phyloP scores from a whole-genome alignment of 257 asterid species.

The Ballota nigra region DNA sequence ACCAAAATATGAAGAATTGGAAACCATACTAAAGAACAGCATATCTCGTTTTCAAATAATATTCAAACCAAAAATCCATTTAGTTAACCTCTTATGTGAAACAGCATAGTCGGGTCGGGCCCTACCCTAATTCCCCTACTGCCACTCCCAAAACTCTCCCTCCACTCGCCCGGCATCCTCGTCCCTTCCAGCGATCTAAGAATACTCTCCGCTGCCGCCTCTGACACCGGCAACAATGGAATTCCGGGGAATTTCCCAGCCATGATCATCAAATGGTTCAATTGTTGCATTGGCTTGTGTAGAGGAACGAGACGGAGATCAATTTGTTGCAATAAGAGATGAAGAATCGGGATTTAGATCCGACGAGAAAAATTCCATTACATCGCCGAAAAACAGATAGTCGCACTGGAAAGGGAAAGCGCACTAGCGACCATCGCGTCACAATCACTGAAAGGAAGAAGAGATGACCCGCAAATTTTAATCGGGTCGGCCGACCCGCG shows the following conservation, averaged over 20 bases:
- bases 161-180: slow-evolving; percentile 54
- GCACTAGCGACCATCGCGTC: too few relatives aligned
- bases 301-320: too few relatives aligned
- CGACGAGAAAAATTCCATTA: too few relatives aligned
- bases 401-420: too few relatives aligned
- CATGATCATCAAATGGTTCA: slow-evolving; percentile 62
- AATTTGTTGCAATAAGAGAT: too few relatives aligned
- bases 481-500: too few relatives aligned
- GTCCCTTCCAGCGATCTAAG: slow-evolving; percentile 56
- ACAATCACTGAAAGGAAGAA: too few relatives aligned
- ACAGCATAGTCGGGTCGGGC: slow-evolving; percentile 71
- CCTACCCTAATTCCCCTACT: slow-evolving; percentile 45
- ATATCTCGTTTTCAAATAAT: neutral
- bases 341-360: too few relatives aligned
- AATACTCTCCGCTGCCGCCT: slow-evolving; percentile 58
- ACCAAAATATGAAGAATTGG: neutral
- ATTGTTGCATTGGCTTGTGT: too few relatives aligned
- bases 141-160: slow-evolving; percentile 33
- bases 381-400: too few relatives aligned
- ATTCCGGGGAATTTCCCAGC: slow-evolving; percentile 55
- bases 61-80: neutral
- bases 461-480: too few relatives aligned
- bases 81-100: slow-evolving; percentile 69
- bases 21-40: neutral
- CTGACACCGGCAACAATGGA: slow-evolving; percentile 86